A percentile compares a stretch with the other conserved stretches of the same genome.
phyloP scores from a whole-genome alignment of 2,329 filamentous ascomycete genomes.

The Fusarium anthophilum region DNA sequence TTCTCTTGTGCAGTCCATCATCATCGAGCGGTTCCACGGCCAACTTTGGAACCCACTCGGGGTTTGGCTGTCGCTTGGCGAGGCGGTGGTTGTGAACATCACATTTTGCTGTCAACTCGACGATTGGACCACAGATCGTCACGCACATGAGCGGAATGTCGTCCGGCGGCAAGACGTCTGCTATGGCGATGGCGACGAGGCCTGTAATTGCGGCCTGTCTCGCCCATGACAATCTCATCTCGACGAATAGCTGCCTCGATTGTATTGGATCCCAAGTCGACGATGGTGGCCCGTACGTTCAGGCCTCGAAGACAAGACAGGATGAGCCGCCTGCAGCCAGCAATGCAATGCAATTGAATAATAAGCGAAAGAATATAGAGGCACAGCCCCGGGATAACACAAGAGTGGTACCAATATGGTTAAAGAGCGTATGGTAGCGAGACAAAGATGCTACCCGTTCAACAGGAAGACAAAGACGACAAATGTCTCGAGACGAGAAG shows the following conservation, averaged over 20 bases:
- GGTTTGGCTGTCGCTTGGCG: conserved; percentile 39
- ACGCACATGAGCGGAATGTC: conserved; percentile 53
- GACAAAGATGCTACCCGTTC: conserved; percentile 17
- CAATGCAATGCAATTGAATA: conserved; percentile 7
- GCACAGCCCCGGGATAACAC: conserved; percentile 20
- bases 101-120: conserved; percentile 53
- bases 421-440: conserved; percentile 22
- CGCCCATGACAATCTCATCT: conserved; percentile 43
- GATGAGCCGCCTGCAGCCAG: conserved; percentile 12
- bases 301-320: conserved; percentile 13
- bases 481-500: conserved; percentile 12
- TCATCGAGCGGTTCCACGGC: conserved; percentile 28
- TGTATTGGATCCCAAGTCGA: not conserved
- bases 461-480: conserved; percentile 22
- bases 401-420: conserved; percentile 27
- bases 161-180: conserved; percentile 47
- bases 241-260: not conserved
- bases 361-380: conserved; percentile 18
- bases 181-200: conserved; percentile 42
- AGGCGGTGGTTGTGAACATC: conserved; percentile 41
- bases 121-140: conserved; percentile 54
- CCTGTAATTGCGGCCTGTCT: conserved; percentile 43
- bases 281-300: conserved; percentile 20
- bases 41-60: conserved; percentile 35
- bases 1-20: conserved; percentile 30